Percentiles rank a stretch among this genome's conserved stretches.
Conservation (phyloP, 768 basidiomycete species). For the Termitomyces heimii region DNA sequence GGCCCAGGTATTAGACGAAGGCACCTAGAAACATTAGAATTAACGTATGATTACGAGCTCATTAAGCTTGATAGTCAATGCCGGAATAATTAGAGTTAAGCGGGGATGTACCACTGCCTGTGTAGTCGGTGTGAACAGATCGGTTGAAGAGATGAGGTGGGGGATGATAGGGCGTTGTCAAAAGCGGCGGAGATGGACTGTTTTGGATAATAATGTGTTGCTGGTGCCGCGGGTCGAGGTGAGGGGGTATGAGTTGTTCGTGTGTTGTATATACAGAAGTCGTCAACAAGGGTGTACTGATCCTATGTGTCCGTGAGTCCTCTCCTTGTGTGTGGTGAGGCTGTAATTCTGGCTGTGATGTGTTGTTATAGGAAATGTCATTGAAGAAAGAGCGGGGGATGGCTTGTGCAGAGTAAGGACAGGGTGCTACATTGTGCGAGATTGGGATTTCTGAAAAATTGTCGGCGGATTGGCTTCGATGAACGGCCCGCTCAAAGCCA, state of each 20-base stretch:
- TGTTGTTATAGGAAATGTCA: constrained; percentile 2
- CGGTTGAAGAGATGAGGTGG: constrained; percentile 12
- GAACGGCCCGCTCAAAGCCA: constrained; percentile 6
- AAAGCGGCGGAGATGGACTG: constrained; percentile 20
- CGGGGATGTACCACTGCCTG: constrained; percentile 8
- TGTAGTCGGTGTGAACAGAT: not conserved
- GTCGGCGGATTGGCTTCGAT: constrained; percentile 11
- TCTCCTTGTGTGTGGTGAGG: constrained; percentile 9
- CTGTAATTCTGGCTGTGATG: constrained; percentile 7
- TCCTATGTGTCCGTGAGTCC: constrained; percentile 10
- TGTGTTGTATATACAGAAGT: constrained; percentile 2
- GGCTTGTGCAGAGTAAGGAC: constrained; percentile 21
- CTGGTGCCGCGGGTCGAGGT: constrained; percentile 1
- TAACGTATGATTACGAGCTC: not conserved
- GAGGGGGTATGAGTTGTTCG: not conserved
- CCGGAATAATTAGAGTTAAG: constrained; percentile 13
- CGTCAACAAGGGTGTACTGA: constrained; percentile 3
- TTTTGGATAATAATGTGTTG: constrained; percentile 9
- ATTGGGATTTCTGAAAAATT: constrained; percentile 17
- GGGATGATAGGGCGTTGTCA: constrained; percentile 23
- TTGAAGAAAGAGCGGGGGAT: constrained; percentile 20
- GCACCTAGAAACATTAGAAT: constrained; percentile 1
- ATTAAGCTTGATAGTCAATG: not conserved
- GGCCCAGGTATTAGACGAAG: not conserved
- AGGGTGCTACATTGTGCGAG: constrained; percentile 20